Evolutionary conservation across 1,284 basidiomycete genomes (phyloP).

Genomic region (Ustilago vetiveriae): DNA sequence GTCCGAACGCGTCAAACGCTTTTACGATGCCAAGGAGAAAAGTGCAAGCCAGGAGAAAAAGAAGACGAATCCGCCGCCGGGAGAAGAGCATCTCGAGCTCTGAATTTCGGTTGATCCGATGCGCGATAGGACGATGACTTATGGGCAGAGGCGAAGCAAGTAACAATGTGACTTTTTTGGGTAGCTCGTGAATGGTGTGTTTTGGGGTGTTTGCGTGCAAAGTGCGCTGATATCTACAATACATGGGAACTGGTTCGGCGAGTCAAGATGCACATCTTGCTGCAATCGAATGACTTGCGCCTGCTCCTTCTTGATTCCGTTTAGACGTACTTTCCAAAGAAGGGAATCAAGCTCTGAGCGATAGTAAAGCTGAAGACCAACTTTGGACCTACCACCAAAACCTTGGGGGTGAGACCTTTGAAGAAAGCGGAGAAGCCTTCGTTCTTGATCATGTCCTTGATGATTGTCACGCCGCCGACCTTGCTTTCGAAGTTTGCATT

Average conservation of each 20-base stretch:
- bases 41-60: neutral
- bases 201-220: neutral
- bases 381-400: conserved; percentile 96
- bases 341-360: conserved; percentile 93
- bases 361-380: conserved; percentile 97
- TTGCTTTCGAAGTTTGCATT: conserved; percentile 96
- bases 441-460: conserved; percentile 86
- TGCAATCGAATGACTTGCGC: too few species aligned
- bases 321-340: conserved; percentile 76
- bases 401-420: conserved; percentile 84
- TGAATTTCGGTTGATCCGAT: too few species aligned
- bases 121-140: too few species aligned
- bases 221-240: conserved; percentile 9
- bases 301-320: too few species aligned
- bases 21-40: conserved; percentile 33
- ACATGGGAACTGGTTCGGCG: neutral
- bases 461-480: conserved; percentile 81
- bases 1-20: conserved; percentile 41
- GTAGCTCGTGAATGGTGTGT: conserved; percentile 18
- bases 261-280: too few species aligned
- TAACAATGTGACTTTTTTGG: too few species aligned
- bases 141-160: too few species aligned
- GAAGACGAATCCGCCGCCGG: neutral
- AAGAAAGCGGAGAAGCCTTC: conserved; percentile 91
- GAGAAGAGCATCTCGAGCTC: conserved; percentile 20